Percentiles rank a stretch among this genome's conserved stretches.
phyloP scores from a whole-genome alignment of 129 eudicot genomes.

The Erigeron canadensis region DNA sequence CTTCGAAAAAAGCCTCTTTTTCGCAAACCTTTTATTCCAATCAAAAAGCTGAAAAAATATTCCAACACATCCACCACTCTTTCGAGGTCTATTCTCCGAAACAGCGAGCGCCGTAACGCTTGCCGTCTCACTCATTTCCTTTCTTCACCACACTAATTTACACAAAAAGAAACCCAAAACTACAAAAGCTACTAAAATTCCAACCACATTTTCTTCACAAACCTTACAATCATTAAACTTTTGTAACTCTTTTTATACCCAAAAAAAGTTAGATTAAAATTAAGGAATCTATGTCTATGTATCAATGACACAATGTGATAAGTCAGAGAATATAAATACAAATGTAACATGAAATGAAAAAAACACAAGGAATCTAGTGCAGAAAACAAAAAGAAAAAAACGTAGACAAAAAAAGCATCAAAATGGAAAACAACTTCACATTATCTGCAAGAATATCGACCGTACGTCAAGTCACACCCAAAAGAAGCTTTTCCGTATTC shows the following conservation, averaged over 20 bases:
- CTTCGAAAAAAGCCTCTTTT: slow-evolving; percentile 76
- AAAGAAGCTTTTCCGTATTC: slow-evolving; percentile 4
- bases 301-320: neutral
- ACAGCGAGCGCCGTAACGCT: slow-evolving; percentile 64
- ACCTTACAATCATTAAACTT: neutral
- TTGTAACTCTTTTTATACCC: neutral
- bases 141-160: neutral
- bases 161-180: slow-evolving; percentile 5
- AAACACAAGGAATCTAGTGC: slow-evolving; percentile 23
- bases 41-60: slow-evolving; percentile 86
- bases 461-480: slow-evolving; percentile 8
- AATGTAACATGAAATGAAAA: slow-evolving; percentile 9
- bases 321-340: neutral
- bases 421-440: slow-evolving; percentile 25
- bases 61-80: slow-evolving; percentile 80
- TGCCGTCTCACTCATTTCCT: slow-evolving; percentile 46
- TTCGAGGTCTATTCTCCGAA: slow-evolving; percentile 53
- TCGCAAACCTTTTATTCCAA: slow-evolving; percentile 86
- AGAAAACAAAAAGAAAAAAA: slow-evolving; percentile 14
- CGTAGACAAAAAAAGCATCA: slow-evolving; percentile 21
- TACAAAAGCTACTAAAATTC: neutral
- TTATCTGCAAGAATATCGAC: neutral
- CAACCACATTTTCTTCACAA: neutral
- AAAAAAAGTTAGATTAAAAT: slow-evolving; percentile 12
- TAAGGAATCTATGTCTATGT: slow-evolving; percentile 7